phyloP scores from a whole-genome alignment of 2,329 filamentous ascomycete genomes.

The Colletotrichum orbiculare region DNA sequence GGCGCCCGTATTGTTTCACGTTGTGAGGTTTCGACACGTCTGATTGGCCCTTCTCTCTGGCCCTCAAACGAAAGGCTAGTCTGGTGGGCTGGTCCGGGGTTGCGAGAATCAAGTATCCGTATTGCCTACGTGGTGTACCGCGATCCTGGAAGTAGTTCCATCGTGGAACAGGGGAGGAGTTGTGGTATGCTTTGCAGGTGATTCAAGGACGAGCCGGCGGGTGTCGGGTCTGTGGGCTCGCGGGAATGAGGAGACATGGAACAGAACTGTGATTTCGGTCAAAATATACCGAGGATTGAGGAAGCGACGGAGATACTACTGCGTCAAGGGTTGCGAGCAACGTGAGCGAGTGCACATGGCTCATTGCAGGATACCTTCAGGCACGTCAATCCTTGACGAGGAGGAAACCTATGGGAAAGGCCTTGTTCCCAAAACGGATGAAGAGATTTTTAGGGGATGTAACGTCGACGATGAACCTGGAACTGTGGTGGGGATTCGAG shows the following conservation, averaged over 20 bases:
- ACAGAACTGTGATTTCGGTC: conserved; percentile 4
- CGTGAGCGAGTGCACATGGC: too few relatives aligned
- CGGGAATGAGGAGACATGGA: conserved; percentile 15
- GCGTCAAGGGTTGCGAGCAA: too few relatives aligned
- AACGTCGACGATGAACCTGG: conserved; percentile 37
- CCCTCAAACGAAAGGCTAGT: conserved; percentile 33
- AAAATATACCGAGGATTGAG: conserved; percentile 6
- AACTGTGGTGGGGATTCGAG: conserved; percentile 27
- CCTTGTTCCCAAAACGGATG: conserved; percentile 26
- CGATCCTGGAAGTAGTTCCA: not conserved
- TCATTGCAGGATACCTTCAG: too few relatives aligned
- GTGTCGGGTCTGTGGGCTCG: conserved; percentile 20
- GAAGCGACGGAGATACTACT: not conserved
- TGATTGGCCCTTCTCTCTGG: conserved; percentile 27
- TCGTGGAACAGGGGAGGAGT: conserved; percentile 9
- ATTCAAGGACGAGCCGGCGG: conserved; percentile 11
- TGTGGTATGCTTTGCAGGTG: conserved; percentile 26
- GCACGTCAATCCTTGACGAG: too few relatives aligned
- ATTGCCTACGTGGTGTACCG: too few relatives aligned
- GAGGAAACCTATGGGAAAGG: conserved; percentile 16
- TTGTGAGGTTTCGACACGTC: not conserved
- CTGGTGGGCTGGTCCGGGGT: conserved; percentile 8
- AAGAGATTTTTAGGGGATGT: conserved; percentile 34
- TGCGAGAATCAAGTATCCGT: too few relatives aligned
- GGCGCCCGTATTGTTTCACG: conserved; percentile 33